phyloP scores from a whole-genome alignment of 352 stramenopile genomes.

The Phytophthora lateralis region DNA sequence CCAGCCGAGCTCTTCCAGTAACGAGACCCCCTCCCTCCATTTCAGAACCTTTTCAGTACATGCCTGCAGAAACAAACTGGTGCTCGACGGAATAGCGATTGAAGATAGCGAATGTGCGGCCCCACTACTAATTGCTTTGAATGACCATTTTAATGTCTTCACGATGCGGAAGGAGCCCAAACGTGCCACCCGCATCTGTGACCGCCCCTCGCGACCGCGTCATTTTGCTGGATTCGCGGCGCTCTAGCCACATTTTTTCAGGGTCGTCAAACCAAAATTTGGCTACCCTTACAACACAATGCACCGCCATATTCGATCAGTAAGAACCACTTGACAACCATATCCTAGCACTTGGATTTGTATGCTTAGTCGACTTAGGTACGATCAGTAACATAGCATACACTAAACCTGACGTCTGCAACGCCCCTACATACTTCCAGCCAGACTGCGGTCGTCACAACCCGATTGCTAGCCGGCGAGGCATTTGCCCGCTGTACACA shows the following conservation, averaged over 20 bases:
- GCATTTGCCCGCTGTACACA: neutral
- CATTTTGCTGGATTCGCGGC: too few species aligned
- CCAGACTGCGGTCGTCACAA: slow-evolving; percentile 3
- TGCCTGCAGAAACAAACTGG: neutral
- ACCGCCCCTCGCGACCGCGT: neutral
- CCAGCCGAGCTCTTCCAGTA: slow-evolving; percentile 86
- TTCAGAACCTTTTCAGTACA: slow-evolving; percentile 7
- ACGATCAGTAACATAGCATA: slow-evolving; percentile 1
- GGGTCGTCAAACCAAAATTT: neutral
- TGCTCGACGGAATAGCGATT: slow-evolving; percentile 6
- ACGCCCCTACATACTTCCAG: slow-evolving; percentile 10
- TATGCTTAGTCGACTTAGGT: neutral
- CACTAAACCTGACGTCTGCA: slow-evolving; percentile 24
- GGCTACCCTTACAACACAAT: neutral
- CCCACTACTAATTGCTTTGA: slow-evolving; percentile 5
- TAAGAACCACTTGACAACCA: neutral
- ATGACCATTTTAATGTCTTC: neutral
- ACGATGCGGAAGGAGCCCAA: neutral
- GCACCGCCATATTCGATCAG: neutral
- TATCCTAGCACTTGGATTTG: neutral
- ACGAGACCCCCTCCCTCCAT: neutral
- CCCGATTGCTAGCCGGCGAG: neutral
- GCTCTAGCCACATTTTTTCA: neutral
- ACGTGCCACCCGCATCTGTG: slow-evolving; percentile 9
- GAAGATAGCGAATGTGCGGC: slow-evolving; percentile 3